Conservation (phyloP, 495 filamentous ascomycete genomes). For the Cercophora newfieldiana region DNA sequence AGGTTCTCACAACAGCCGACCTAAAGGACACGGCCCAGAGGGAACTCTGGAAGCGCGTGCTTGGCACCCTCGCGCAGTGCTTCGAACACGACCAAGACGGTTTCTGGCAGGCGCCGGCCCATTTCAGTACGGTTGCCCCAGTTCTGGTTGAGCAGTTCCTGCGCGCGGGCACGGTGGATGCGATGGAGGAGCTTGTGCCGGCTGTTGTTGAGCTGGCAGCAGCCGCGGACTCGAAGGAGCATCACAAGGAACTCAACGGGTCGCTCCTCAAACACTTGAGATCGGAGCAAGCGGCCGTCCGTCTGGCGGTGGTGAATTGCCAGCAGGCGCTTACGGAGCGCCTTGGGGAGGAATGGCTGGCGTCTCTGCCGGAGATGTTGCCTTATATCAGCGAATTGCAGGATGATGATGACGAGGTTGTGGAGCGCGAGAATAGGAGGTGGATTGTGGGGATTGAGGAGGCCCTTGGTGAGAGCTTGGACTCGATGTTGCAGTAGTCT, state of each 20-base stretch:
- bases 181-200: constrained; percentile 45
- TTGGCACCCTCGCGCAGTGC: constrained; percentile 67
- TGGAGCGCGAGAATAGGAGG: constrained; percentile 81
- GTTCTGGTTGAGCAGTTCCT: constrained; percentile 69
- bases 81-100: constrained; percentile 79
- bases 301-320: constrained; percentile 76
- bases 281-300: constrained; percentile 62
- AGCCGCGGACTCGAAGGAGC: constrained; percentile 74
- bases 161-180: constrained; percentile 47
- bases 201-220: constrained; percentile 77
- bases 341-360: constrained; percentile 90
- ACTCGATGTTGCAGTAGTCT: constrained; percentile 79
- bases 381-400: constrained; percentile 90
- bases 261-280: constrained; percentile 73
- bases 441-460: constrained; percentile 88
- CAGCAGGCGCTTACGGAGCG: constrained; percentile 74
- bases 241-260: constrained; percentile 83
- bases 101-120: constrained; percentile 88
- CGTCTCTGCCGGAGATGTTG: constrained; percentile 87
- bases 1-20: constrained; percentile 56
- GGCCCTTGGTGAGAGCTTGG: constrained; percentile 81
- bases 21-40: constrained; percentile 53
- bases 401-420: constrained; percentile 91
- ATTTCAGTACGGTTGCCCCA: constrained; percentile 69
- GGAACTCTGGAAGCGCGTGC: constrained; percentile 60